These are phyloP conservation scores for Mortierella sp. DNA, from an alignment of 371 early-diverging fungal species.

Conservation along the genomic window DNA sequence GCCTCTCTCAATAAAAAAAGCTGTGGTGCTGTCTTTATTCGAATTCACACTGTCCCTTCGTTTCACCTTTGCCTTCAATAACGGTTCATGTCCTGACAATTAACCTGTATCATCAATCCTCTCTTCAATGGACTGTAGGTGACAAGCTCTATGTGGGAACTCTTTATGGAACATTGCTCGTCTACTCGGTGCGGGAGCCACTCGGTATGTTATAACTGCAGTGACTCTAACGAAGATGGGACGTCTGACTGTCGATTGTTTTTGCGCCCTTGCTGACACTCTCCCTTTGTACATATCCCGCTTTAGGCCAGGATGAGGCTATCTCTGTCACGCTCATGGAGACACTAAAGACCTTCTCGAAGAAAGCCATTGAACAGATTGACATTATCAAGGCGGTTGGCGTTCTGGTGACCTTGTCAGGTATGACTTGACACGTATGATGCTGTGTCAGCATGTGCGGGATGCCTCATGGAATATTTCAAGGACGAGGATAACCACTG, in stretches of 20 bases:
- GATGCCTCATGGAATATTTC: too few relatives aligned
- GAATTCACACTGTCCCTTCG: too few relatives aligned
- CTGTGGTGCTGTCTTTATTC: too few relatives aligned
- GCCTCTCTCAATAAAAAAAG: too few relatives aligned
- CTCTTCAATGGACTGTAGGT: too few relatives aligned
- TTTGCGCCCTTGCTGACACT: neutral
- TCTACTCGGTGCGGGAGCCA: conserved; percentile 78
- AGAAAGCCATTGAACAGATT: conserved; percentile 80
- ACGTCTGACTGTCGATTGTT: neutral
- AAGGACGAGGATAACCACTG: neutral
- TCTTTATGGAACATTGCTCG: conserved; percentile 75
- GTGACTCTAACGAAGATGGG: neutral
- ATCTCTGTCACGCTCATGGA: conserved; percentile 69
- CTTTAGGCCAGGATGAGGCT: conserved; percentile 54
- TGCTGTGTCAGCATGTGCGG: neutral
- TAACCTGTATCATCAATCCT: too few relatives aligned
- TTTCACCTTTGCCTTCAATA: too few relatives aligned
- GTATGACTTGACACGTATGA: conserved; percentile 37
- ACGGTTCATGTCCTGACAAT: too few relatives aligned
- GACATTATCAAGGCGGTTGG: conserved; percentile 85
- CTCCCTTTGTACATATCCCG: neutral
- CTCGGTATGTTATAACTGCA: conserved; percentile 57
- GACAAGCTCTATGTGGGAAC: conserved; percentile 84
- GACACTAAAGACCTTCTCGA: conserved; percentile 79
- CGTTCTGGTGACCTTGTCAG: conserved; percentile 78